Percentiles rank a stretch among this genome's conserved stretches.
Evolutionary conservation across 345 rosid genomes (phyloP).

Genomic region (Rhizophora apiculata): DNA sequence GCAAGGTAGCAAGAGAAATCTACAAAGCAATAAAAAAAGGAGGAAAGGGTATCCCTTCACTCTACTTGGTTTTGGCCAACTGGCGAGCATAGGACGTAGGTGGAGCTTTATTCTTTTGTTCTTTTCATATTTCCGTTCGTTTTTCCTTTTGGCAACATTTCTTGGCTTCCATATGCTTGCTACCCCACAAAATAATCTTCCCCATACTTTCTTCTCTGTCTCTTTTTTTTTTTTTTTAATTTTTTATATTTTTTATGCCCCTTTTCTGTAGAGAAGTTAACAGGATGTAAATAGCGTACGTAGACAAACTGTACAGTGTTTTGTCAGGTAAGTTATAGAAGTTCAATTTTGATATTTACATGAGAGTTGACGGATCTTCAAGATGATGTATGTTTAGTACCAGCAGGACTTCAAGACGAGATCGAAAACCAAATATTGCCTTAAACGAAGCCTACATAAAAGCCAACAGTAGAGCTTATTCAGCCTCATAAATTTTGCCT

Average conservation of each 20-base stretch:
- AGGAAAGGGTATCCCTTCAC: too few species aligned
- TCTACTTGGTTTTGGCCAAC: too few species aligned
- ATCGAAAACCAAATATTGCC: too few species aligned
- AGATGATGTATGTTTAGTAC: not conserved
- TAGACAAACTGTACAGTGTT: not conserved
- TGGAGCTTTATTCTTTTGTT: slow-evolving; percentile 15
- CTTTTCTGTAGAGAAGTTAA: too few species aligned
- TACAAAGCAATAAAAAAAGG: too few species aligned
- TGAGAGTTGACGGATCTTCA: not conserved
- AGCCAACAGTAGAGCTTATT: not conserved
- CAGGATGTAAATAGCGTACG: not conserved
- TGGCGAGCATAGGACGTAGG: not conserved
- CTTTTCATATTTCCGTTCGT: not conserved
- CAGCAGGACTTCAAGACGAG: not conserved
- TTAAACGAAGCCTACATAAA: too few species aligned
- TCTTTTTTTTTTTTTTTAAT: not conserved
- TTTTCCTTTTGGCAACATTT: too few species aligned
- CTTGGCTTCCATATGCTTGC: too few species aligned
- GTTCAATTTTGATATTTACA: not conserved
- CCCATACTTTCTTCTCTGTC: not conserved
- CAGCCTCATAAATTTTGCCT: too few species aligned
- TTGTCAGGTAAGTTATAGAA: not conserved
- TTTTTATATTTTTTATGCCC: not conserved
- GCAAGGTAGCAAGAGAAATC: too few species aligned
- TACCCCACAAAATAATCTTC: too few species aligned